These are phyloP conservation scores for Leonotis leonurus DNA, from an alignment of 257 asterid species.

Conservation along the genomic window DNA sequence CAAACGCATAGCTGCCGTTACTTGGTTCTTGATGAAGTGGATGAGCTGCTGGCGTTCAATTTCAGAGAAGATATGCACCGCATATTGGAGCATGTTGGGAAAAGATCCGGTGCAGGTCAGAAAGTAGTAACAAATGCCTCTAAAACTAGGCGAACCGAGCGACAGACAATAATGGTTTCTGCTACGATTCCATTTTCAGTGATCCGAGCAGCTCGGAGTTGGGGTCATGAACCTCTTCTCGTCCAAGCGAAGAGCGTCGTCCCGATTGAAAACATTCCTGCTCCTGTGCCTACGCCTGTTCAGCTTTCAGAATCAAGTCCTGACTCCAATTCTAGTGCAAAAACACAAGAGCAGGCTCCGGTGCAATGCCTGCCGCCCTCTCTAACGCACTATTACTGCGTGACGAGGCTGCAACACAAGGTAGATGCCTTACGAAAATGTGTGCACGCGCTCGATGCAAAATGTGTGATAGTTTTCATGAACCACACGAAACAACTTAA, in stretches of 20 bases:
- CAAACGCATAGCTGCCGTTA: conserved; percentile 79
- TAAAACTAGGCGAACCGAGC: conserved; percentile 29
- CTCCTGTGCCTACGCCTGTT: conserved; percentile 24
- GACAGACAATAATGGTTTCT: conserved; percentile 91
- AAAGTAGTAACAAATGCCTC: conserved; percentile 21
- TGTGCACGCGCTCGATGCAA: conserved; percentile 75
- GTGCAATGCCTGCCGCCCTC: conserved; percentile 84
- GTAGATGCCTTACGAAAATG: conserved; percentile 80
- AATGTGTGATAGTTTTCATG: conserved; percentile 86
- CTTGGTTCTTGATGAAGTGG: conserved; percentile 88
- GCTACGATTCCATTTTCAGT: conserved; percentile 96
- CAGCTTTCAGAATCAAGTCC: conserved; percentile 33
- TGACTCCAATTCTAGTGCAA: conserved; percentile 23
- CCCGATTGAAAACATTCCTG: conserved; percentile 50
- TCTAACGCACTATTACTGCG: conserved; percentile 63
- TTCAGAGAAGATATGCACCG: conserved; percentile 92
- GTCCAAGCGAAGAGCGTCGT: conserved; percentile 66
- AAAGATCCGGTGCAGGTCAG: conserved; percentile 49
- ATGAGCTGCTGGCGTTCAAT: conserved; percentile 83
- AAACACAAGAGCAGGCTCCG: conserved; percentile 32
- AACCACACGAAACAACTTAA: conserved; percentile 79
- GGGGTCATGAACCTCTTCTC: conserved; percentile 88
- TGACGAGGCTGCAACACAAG: conserved; percentile 82
- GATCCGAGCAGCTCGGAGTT: conserved; percentile 78
- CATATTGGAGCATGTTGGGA: conserved; percentile 84